phyloP scores from a whole-genome alignment of 2,329 filamentous ascomycete species.

The Trichophyton mentagrophytes region DNA sequence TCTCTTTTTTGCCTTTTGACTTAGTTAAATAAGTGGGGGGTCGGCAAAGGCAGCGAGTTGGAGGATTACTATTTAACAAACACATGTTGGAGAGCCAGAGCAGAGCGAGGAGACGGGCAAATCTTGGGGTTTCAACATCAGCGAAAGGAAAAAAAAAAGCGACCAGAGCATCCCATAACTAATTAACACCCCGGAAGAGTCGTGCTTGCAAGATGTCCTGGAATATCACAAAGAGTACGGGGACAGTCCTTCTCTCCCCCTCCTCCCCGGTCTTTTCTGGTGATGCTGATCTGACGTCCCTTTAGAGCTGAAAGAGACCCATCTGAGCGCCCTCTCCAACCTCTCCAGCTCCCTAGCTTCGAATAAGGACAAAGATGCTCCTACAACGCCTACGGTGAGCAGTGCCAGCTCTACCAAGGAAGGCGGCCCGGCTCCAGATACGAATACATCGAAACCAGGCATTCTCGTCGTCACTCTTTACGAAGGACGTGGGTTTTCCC shows the following conservation, averaged over 20 bases:
- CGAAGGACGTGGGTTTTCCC: not conserved
- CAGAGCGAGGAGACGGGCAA: no score
- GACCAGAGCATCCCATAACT: not conserved
- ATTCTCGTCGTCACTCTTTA: not conserved
- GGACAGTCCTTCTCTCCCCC: not conserved
- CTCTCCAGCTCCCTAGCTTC: constrained; percentile 1
- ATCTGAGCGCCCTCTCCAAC: not conserved
- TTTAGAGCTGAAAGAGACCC: constrained; percentile 2
- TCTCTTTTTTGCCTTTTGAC: not conserved
- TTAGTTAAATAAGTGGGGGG: not conserved
- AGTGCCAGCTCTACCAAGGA: not conserved
- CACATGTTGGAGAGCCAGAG: no score
- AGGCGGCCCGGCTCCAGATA: not conserved
- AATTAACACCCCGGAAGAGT: not conserved
- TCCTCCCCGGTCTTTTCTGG: not conserved
- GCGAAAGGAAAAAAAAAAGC: not conserved
- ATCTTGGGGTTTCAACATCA: not conserved
- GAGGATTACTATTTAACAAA: not conserved
- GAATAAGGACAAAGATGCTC: not conserved
- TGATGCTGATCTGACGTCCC: not conserved
- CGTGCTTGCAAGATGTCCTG: not conserved
- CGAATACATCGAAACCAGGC: not conserved
- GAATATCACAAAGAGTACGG: not conserved
- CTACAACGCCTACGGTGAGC: not conserved
- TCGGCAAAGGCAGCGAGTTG: not conserved